Conservation (phyloP, 2,329 filamentous ascomycete species). For the Neofusicoccum umdonicola region DNA sequence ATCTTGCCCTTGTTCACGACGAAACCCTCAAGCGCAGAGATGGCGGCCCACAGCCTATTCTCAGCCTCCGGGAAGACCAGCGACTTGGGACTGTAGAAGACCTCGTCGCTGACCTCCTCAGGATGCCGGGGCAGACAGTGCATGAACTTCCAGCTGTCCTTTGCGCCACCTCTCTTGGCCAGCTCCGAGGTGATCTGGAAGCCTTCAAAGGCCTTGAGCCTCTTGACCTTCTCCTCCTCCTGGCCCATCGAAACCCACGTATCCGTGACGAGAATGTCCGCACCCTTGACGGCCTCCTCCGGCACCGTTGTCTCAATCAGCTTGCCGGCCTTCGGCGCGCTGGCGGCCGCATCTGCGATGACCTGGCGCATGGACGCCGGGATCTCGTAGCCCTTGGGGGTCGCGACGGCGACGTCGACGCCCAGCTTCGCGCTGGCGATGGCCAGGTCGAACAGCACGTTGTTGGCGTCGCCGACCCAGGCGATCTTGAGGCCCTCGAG, state of each 20-base stretch:
- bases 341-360: slow-evolving; percentile 62
- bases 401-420: slow-evolving; percentile 81
- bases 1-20: slow-evolving; percentile 93
- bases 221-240: slow-evolving; percentile 76
- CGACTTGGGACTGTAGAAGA: slow-evolving; percentile 84
- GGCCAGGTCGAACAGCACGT: slow-evolving; percentile 90
- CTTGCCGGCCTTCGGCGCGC: slow-evolving; percentile 59
- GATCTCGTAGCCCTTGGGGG: slow-evolving; percentile 80
- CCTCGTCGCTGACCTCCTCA: slow-evolving; percentile 91
- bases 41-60: slow-evolving; percentile 88
- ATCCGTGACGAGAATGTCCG: slow-evolving; percentile 90
- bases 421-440: slow-evolving; percentile 86
- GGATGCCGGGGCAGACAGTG: slow-evolving; percentile 90
- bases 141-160: slow-evolving; percentile 94
- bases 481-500: slow-evolving; percentile 85
- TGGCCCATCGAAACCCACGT: slow-evolving; percentile 99
- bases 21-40: slow-evolving; percentile 80
- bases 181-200: slow-evolving; percentile 90
- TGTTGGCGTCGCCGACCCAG: slow-evolving; percentile 96
- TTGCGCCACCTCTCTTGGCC: slow-evolving; percentile 79
- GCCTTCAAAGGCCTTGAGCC: slow-evolving; percentile 77
- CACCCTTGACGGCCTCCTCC: slow-evolving; percentile 79
- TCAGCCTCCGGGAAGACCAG: slow-evolving; percentile 93
- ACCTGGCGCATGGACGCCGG: slow-evolving; percentile 70
- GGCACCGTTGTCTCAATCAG: slow-evolving; percentile 75